These are phyloP conservation scores for Anthracocystis panici-leucophaei DNA, from an alignment of 1,284 basidiomycete species.

Conservation along the genomic window DNA sequence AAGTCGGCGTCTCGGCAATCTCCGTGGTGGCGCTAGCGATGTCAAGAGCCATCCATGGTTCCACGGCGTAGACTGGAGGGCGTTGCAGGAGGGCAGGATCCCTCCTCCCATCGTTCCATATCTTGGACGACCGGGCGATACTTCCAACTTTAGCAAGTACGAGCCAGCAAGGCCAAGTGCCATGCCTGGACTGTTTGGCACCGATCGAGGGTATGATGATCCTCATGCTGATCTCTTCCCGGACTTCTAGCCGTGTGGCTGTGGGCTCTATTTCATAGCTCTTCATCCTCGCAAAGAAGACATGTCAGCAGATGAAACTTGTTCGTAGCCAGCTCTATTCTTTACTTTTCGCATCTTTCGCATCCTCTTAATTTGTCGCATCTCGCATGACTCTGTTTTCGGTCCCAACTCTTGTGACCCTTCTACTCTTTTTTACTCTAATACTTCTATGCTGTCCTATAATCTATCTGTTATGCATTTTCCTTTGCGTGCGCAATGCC, in stretches of 20 bases:
- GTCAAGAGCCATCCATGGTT: slow-evolving; percentile 73
- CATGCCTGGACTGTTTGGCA: slow-evolving; percentile 35
- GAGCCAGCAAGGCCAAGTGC: slow-evolving; percentile 30
- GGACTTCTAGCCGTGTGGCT: slow-evolving; percentile 16
- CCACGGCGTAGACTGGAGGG: slow-evolving; percentile 72
- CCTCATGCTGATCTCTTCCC: slow-evolving; percentile 35
- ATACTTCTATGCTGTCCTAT: slow-evolving; percentile 13
- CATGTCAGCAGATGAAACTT: background rate
- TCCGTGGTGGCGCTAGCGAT: slow-evolving; percentile 72
- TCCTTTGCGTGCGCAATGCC: background rate
- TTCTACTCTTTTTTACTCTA: slow-evolving; percentile 9
- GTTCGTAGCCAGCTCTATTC: background rate
- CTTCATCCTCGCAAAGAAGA: background rate
- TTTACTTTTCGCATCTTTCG: slow-evolving; percentile 5
- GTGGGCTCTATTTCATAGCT: too few relatives aligned
- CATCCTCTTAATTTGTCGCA: slow-evolving; percentile 4
- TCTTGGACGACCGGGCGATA: slow-evolving; percentile 75
- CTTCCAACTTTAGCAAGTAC: slow-evolving; percentile 57
- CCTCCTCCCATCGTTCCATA: slow-evolving; percentile 72
- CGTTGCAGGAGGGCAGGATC: slow-evolving; percentile 69
- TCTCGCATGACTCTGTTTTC: background rate
- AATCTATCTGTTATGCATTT: slow-evolving; percentile 1
- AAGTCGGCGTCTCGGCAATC: slow-evolving; percentile 72
- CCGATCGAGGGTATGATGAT: slow-evolving; percentile 15
- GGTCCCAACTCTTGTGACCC: too few relatives aligned